Percentiles rank a stretch among this genome's conserved stretches.
Evolutionary conservation across 2,329 filamentous ascomycete genomes (phyloP).

Genomic region (Colletotrichum orchidophilum): DNA sequence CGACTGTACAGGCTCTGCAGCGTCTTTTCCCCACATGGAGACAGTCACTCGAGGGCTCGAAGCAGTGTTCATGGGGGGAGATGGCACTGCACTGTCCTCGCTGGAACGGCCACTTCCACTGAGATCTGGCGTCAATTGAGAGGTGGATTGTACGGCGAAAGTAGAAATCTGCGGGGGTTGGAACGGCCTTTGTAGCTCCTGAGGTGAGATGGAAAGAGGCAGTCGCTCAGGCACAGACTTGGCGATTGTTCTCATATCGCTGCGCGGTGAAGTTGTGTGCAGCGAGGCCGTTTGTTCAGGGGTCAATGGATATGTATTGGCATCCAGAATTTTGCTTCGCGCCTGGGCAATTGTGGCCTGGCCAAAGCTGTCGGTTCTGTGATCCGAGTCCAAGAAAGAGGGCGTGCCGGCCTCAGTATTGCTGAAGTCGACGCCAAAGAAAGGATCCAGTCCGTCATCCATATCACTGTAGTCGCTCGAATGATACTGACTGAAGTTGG

Average conservation of each 20-base stretch:
- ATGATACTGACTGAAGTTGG: constrained; percentile 58
- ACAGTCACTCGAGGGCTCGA: constrained; percentile 66
- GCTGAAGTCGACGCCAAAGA: constrained; percentile 60
- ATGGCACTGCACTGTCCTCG: constrained; percentile 56
- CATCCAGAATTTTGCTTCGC: constrained; percentile 35
- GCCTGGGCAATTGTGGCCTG: constrained; percentile 23
- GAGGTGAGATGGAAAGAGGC: constrained; percentile 51
- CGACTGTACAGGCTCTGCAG: constrained; percentile 45
- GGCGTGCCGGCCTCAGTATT: constrained; percentile 51
- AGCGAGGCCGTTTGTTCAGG: constrained; percentile 62
- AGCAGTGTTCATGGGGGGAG: constrained; percentile 51
- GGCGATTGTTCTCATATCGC: constrained; percentile 42
- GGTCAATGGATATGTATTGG: constrained; percentile 55
- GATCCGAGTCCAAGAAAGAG: constrained; percentile 51
- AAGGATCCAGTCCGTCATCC: constrained; percentile 57
- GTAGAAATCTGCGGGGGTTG: constrained; percentile 44
- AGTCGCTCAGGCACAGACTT: constrained; percentile 37
- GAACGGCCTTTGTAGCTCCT: constrained; percentile 53
- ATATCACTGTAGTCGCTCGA: constrained; percentile 59
- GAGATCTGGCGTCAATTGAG: constrained; percentile 59
- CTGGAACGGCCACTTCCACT: constrained; percentile 60
- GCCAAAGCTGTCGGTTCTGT: constrained; percentile 32
- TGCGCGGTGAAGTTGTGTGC: constrained; percentile 53
- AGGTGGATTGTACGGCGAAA: constrained; percentile 41
- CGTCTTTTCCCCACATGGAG: constrained; percentile 62